Percentiles rank a stretch among this genome's conserved stretches.
Evolutionary conservation across 73 alveolate genomes (phyloP).

Genomic region (Blepharisma stoltei): DNA sequence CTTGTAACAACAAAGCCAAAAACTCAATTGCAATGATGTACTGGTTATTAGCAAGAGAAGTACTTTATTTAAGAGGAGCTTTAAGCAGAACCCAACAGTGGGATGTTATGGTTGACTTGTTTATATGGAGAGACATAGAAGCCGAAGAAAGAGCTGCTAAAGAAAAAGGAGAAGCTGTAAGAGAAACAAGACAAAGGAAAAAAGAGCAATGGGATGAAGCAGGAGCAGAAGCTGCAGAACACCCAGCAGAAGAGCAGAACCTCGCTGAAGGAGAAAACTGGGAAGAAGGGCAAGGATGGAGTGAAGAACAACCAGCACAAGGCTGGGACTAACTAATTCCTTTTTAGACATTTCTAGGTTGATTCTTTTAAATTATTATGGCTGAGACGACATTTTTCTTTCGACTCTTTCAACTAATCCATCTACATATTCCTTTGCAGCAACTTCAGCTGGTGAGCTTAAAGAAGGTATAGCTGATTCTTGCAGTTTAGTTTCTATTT

Average conservation of each 20-base stretch:
- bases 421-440: slow-evolving; percentile 13
- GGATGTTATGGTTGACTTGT: slow-evolving; percentile 56
- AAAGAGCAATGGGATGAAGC: too few relatives aligned
- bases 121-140: slow-evolving; percentile 36
- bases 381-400: slow-evolving; percentile 14
- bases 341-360: too few relatives aligned
- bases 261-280: too few relatives aligned
- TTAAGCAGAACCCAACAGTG: slow-evolving; percentile 1
- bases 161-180: slow-evolving; percentile 37
- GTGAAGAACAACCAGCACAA: too few relatives aligned
- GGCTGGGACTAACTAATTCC: too few relatives aligned
- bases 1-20: slow-evolving; percentile 88
- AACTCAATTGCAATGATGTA: slow-evolving; percentile 87
- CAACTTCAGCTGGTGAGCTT: not conserved
- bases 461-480: not conserved
- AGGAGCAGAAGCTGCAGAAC: too few relatives aligned
- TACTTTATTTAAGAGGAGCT: slow-evolving; percentile 78
- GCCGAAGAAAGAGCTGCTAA: slow-evolving; percentile 12
- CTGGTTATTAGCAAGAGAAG: slow-evolving; percentile 94
- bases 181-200: not conserved
- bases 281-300: too few relatives aligned
- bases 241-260: too few relatives aligned
- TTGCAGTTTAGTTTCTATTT: not conserved
- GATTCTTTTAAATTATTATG: not conserved
- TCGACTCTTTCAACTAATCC: not conserved